A percentile compares a stretch with the other conserved stretches of the same genome.
These are phyloP conservation scores for Pseudisothecium myosuroides DNA, from an alignment of 225 moss, liverwort and hornwort genomes.

Conservation along the genomic window DNA sequence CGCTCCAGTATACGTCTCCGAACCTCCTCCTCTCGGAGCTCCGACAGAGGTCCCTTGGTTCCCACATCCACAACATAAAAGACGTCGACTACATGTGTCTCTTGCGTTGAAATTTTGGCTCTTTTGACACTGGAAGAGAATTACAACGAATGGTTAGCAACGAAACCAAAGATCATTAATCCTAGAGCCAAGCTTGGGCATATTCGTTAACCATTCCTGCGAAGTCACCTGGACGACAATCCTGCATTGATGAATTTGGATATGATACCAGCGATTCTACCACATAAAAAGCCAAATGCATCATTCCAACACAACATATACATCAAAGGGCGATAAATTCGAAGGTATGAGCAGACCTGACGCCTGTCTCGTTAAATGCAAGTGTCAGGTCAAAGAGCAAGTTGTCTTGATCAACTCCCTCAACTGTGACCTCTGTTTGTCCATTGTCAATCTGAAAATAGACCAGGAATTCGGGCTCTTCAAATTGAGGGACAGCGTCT, in stretches of 20 bases:
- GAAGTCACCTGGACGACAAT: not conserved
- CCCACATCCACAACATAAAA: conserved; percentile 67
- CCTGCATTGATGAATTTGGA: not conserved
- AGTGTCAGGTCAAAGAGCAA: conserved; percentile 68
- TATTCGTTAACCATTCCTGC: not conserved
- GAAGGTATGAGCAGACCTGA: conserved; percentile 36
- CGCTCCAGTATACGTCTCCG: conserved; percentile 45
- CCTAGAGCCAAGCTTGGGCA: not conserved
- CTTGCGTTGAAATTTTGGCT: conserved; percentile 70
- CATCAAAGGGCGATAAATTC: not conserved
- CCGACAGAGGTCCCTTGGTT: conserved; percentile 34
- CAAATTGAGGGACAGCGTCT: conserved; percentile 5
- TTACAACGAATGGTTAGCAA: not conserved
- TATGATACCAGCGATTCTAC: not conserved
- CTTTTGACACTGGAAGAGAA: conserved; percentile 51
- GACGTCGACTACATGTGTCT: conserved; percentile 40
- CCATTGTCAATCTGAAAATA: conserved; percentile 46
- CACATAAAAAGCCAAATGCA: not conserved
- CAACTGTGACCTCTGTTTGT: conserved; percentile 62
- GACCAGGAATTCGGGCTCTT: conserved; percentile 33
- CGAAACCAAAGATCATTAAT: not conserved
- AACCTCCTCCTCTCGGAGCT: conserved; percentile 34
- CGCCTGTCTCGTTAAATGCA: conserved; percentile 57
- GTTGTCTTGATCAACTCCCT: conserved; percentile 71
- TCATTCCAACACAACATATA: not conserved